Evolutionary conservation across 228 moss, liverwort and hornwort species (phyloP), one percentile per base, ranked within the genome.

Genomic region (Sphagnum fallax): DNA sequence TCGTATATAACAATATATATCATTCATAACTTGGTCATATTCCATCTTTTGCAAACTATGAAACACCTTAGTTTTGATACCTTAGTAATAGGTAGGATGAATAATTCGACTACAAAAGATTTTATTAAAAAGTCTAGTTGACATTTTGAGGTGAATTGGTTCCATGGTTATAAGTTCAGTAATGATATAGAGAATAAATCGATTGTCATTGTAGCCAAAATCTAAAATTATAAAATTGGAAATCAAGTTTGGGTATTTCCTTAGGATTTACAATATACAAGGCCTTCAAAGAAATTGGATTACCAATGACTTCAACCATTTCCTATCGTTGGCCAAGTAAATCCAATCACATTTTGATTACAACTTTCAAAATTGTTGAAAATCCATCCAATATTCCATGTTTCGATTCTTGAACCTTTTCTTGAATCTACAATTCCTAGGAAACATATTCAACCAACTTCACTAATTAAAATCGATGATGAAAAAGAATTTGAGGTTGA

Each of bases 251-350:
- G 68, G 47, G 12, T 68, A 52, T 14, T 68, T 48, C 32, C 4
- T n/a, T 1, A 47, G 16, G 52, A 68, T 52, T 15, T 68, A 68
- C 68, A 55, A 55, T 52, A 52, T 16, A 48, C 0, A 10, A 14
- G 6, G 18, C 68, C 68, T 52, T 58, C 68, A 10, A 68, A 10
- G 32, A 68, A 58, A 49, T 47, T 68, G 55, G 57, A 68, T 48
- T 57, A 68, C 14, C 55, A 57, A 13, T 47, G 8, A 10, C 18
- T 68, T 6, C 47, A 12, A 8, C 68, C 68, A 68, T 68, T 68
- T 48, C 50, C 8, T 6, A 68, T 58, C 18, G 10, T 48, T 18
- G 7, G 47, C 15, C 6, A 68, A 57, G 18, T 58, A 58, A 66
- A 68, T 55, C 55, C 47, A 48, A 12, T 57, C 57, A 10, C 0